phyloP scores from a whole-genome alignment of 2,329 filamentous ascomycete species.

The Cytospora paraplurivora region DNA sequence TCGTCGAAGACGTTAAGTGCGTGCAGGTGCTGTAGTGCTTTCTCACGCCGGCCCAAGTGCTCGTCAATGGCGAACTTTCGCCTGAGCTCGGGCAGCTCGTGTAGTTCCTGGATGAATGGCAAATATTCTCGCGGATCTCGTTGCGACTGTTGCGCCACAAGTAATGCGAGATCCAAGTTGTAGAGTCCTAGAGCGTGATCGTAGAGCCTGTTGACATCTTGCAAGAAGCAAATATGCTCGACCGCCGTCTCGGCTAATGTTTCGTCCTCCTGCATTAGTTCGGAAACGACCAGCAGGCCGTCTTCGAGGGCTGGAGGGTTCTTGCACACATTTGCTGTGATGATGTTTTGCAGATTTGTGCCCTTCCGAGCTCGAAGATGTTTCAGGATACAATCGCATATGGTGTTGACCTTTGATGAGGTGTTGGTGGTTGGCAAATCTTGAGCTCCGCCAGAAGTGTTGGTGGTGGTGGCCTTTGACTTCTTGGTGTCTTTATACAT shows the following conservation, averaged over 20 bases:
- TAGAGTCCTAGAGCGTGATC: constrained; percentile 90
- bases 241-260: constrained; percentile 83
- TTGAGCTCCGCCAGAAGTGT: constrained; percentile 3
- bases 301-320: constrained; percentile 85
- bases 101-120: constrained; percentile 87
- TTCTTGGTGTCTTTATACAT: constrained; percentile 89
- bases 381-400: constrained; percentile 82
- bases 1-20: constrained; percentile 75
- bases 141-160: constrained; percentile 94
- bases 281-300: constrained; percentile 76
- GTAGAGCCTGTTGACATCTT: constrained; percentile 89
- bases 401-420: constrained; percentile 74
- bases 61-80: constrained; percentile 87
- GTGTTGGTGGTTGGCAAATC: constrained; percentile 18
- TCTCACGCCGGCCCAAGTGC: constrained; percentile 73
- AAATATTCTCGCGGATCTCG: constrained; percentile 94
- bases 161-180: constrained; percentile 82
- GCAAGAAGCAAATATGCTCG: constrained; percentile 96
- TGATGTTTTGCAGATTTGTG: constrained; percentile 81
- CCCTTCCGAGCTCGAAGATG: constrained; percentile 63
- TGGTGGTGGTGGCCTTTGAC: constrained; percentile 25
- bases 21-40: constrained; percentile 78
- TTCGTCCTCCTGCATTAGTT: constrained; percentile 67
- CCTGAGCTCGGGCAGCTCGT: constrained; percentile 69
- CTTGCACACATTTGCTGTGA: constrained; percentile 95